Evolutionary conservation across 164 flowering plant genomes (phyloP), one percentile per base, ranked within the genome.

Genomic region (Litsea cubeba): DNA sequence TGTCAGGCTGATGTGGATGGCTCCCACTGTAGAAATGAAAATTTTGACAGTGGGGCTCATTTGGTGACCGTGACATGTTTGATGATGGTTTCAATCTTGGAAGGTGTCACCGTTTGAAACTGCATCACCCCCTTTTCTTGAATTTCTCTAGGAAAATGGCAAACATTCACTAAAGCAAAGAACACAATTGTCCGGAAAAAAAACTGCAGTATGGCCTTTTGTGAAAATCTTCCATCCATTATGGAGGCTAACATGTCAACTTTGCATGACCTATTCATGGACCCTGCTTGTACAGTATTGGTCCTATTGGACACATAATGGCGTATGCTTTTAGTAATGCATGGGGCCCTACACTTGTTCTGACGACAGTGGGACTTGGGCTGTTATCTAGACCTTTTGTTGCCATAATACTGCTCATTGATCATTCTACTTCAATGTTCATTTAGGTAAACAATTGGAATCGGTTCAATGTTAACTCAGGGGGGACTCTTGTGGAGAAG

Each of bases 401-500:
- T n/a, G 8, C 15, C 17, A 4, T n/a, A 28, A 8, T 51, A 6
- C 62, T 68, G 54, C 1, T 68, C 23, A 57, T 4, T 76, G n/a
- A 62, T 67, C 60, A 63, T 71, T 17, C 69, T 64, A 60, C 2
- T 68, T 64, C 25, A 18, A 40, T 14, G 32, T 68, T 66, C 72
- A 49, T 77, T 68, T 81, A 95, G 98, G 98, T 95, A 54, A 84
- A 90, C 76, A 85, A 95, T 71, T 93, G 99, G 99, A 93, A 95
- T 75, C 87, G 99, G 62, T 95, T 95, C 90, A 93, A 95, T 81
- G 76, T 64, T 20, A 95, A 95, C 82, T 57, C 90, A 7, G 98
- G 99, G 51, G 99, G 99, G 12, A 95, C 99, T 68, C 83, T 95
- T 73, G 98, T 95, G 60, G 99, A 95, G 89, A 93, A 95, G 79